Base-by-base conservation (phyloP, 2,329 filamentous ascomycete genomes). In the Clarireedia homoeocarpa region DNA sequence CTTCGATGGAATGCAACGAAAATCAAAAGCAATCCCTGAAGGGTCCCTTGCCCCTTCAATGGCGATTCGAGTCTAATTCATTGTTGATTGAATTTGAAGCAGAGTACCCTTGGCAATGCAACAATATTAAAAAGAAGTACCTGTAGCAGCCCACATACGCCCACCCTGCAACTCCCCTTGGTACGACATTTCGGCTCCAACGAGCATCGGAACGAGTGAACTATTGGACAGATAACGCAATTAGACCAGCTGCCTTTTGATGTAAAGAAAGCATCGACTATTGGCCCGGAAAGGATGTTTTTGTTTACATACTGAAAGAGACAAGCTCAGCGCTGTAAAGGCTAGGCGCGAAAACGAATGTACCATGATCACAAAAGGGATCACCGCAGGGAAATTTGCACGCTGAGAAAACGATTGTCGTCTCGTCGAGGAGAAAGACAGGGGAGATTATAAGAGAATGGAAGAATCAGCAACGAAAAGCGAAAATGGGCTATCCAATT, bases 111-210 rank as follows among this genome's bases (percentile, higher is more conserved):
- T 55, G 53, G 53, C 39, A 45, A 39, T 55, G 39, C 38, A 51
- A 51, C 53, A 39, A 51, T 45, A 17, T 38, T 15, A 5, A 34
- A 44, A 44, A 27, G 30, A 42, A 20, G 15, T 57, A 57, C 55
- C 49, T 49, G 30, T 57, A 57, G 50, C 51, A 57, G 24, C 55
- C 55, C 12, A 57, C 44, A 57, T 54, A 54, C 36, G 55, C 44
- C 44, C 44, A 52, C 51, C 55, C 53, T 57, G 26, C 45, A 49
- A 48, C 38, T 48, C 26, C 49, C n/a, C 54, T 53, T 30, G 42
- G 49, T 46, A 27, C 2, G 30, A 56, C 48, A 53, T 42, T 26
- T 23, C 24, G 34, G 17, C 45, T 40, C 34, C 34, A 54, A 44
- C 14, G 27, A 10, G 53, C 53, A 51, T 51, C 47, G 34, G 53